Conservation (phyloP, 73 alveolate genomes). For the Paramecium bursaria region DNA sequence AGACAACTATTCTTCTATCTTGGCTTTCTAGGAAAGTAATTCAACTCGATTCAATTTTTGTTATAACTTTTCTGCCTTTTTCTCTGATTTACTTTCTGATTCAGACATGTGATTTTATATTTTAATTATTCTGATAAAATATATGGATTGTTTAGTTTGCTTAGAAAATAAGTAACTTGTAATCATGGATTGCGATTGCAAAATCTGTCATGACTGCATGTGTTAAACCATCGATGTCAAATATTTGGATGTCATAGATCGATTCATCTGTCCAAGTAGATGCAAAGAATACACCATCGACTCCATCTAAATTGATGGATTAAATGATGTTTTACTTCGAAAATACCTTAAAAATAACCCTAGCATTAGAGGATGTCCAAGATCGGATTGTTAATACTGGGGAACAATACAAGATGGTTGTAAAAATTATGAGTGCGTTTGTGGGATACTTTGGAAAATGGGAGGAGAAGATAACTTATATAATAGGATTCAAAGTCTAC, state of each 20-base stretch:
- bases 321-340: slow-evolving; percentile 28
- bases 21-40: slow-evolving; percentile 17
- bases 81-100: slow-evolving; percentile 59
- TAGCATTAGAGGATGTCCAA: slow-evolving; percentile 42
- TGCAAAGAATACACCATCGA: neutral
- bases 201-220: slow-evolving; percentile 19
- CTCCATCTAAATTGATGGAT: neutral
- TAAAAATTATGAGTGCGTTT: slow-evolving; percentile 12
- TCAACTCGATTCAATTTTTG: slow-evolving; percentile 13
- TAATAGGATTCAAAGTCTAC: neutral
- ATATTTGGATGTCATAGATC: slow-evolving; percentile 31
- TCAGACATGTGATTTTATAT: slow-evolving; percentile 51
- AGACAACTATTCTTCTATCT: slow-evolving; percentile 53
- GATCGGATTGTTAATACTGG: slow-evolving; percentile 27
- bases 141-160: slow-evolving; percentile 50
- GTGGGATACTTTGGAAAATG: neutral
- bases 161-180: slow-evolving; percentile 1
- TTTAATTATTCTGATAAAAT: slow-evolving; percentile 27
- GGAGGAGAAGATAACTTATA: neutral
- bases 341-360: slow-evolving; percentile 19
- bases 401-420: slow-evolving; percentile 20
- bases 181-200: slow-evolving; percentile 1
- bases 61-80: slow-evolving; percentile 62
- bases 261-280: slow-evolving; percentile 41
- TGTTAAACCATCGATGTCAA: slow-evolving; percentile 37